A percentile compares a stretch with the other conserved stretches of the same genome.
phyloP scores from a whole-genome alignment of 495 filamentous ascomycete species.

The Margaritispora aquatica region DNA sequence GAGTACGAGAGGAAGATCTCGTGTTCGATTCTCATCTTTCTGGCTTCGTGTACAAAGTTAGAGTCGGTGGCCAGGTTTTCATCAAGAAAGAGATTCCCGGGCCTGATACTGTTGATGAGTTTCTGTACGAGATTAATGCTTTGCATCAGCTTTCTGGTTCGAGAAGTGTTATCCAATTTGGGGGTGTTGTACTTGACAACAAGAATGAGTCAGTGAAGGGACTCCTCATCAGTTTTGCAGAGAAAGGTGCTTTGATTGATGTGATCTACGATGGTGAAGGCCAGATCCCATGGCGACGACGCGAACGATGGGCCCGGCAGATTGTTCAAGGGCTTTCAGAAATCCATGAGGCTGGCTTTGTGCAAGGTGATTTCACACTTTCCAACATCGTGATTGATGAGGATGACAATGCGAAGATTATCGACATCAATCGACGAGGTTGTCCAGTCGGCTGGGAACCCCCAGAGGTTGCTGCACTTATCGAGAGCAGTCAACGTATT shows the following conservation, averaged over 20 bases:
- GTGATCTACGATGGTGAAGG: constrained; percentile 67
- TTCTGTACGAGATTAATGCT: constrained; percentile 96
- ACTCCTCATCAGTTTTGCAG: constrained; percentile 82
- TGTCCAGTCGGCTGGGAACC: constrained; percentile 98
- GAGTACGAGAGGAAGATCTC: constrained; percentile 65
- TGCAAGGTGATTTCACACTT: constrained; percentile 95
- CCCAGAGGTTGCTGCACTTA: constrained; percentile 81
- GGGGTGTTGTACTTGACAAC: constrained; percentile 85
- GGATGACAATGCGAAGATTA: constrained; percentile 84
- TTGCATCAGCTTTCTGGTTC: constrained; percentile 69
- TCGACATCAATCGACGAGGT: constrained; percentile 94
- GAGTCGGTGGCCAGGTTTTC: constrained; percentile 55
- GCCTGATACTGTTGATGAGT: constrained; percentile 93
- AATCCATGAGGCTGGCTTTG: constrained; percentile 93
- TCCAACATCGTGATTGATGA: constrained; percentile 94
- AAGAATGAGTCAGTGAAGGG: constrained; percentile 71
- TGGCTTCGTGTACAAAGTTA: constrained; percentile 95
- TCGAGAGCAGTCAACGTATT: constrained; percentile 86
- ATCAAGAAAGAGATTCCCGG: constrained; percentile 99
- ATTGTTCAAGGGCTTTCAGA: constrained; percentile 87
- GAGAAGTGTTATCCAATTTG: constrained; percentile 77
- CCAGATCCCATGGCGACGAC: constrained; percentile 61
- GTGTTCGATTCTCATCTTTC: constrained; percentile 90
- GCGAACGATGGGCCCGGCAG: constrained; percentile 88
- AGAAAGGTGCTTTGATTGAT: constrained; percentile 85